These are phyloP conservation scores for Arthrobotrys sinensis DNA, from an alignment of 2,329 filamentous ascomycete species.

Conservation along the genomic window DNA sequence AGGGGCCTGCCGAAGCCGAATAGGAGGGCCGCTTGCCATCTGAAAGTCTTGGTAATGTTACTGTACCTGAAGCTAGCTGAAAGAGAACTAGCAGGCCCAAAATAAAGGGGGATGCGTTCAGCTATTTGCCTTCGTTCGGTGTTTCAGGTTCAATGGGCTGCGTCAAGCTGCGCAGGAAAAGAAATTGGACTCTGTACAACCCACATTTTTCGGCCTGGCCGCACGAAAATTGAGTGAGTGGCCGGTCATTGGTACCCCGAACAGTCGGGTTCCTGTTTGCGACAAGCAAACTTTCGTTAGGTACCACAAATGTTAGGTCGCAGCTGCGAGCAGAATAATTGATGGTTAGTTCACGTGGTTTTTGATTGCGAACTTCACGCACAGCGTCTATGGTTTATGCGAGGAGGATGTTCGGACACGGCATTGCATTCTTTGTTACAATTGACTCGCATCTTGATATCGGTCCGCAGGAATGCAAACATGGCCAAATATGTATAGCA, in stretches of 20 bases:
- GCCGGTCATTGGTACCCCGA: slow-evolving; percentile 11
- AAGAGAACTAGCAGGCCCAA: slow-evolving; percentile 41
- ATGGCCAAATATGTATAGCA: slow-evolving; percentile 37
- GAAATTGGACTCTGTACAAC: slow-evolving; percentile 50
- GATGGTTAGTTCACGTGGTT: slow-evolving; percentile 37
- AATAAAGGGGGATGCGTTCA: slow-evolving; percentile 61
- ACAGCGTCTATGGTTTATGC: slow-evolving; percentile 45
- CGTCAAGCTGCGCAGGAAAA: slow-evolving; percentile 58
- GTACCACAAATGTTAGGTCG: slow-evolving; percentile 25
- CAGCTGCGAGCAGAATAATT: slow-evolving; percentile 32
- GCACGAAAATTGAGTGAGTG: slow-evolving; percentile 16
- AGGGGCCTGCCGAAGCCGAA: slow-evolving; percentile 59
- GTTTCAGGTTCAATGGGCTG: slow-evolving; percentile 60
- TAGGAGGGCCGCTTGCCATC: slow-evolving; percentile 47
- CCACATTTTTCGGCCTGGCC: slow-evolving; percentile 59
- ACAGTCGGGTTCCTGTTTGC: slow-evolving; percentile 45
- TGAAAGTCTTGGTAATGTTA: slow-evolving; percentile 41
- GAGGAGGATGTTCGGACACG: slow-evolving; percentile 5
- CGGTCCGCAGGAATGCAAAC: slow-evolving; percentile 54
- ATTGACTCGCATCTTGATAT: slow-evolving; percentile 23
- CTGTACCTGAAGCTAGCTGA: slow-evolving; percentile 61
- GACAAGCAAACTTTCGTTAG: slow-evolving; percentile 45
- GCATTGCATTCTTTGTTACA: slow-evolving; percentile 33
- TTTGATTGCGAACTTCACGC: slow-evolving; percentile 41
- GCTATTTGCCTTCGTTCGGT: slow-evolving; percentile 60